Percentiles rank a stretch among this genome's conserved stretches.
These are phyloP conservation scores for Ilex aquifolium DNA, from an alignment of 257 asterid species.

Conservation along the genomic window DNA sequence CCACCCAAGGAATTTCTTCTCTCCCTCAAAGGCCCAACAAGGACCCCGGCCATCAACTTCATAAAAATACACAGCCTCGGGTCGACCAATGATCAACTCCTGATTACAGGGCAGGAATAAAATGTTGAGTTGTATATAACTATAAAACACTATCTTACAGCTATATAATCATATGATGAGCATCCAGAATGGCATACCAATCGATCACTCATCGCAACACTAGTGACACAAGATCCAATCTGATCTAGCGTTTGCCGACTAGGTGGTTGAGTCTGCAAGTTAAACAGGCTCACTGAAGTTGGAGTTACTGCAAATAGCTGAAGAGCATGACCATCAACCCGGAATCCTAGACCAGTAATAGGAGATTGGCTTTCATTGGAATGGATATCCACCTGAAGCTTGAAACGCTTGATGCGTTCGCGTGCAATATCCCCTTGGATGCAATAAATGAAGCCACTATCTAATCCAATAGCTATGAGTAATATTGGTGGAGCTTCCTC, in stretches of 20 bases:
- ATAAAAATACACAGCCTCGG: slow-evolving; percentile 90
- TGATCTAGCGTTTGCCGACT: slow-evolving; percentile 70
- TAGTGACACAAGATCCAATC: slow-evolving; percentile 72
- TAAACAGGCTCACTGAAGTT: slow-evolving; percentile 78
- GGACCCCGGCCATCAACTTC: slow-evolving; percentile 99
- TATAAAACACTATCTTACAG: background rate
- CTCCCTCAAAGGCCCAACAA: slow-evolving; percentile 99
- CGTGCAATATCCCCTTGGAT: slow-evolving; percentile 98
- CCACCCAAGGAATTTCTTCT: slow-evolving; percentile 83
- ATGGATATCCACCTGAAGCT: slow-evolving; percentile 60
- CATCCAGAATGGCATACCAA: slow-evolving; percentile 32
- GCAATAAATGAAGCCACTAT: slow-evolving; percentile 85
- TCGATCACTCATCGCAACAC: slow-evolving; percentile 90
- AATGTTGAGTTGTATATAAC: no score
- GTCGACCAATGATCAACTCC: slow-evolving; percentile 93
- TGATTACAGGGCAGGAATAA: slow-evolving; percentile 16
- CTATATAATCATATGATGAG: background rate
- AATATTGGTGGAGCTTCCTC: slow-evolving; percentile 97
- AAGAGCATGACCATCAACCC: slow-evolving; percentile 81
- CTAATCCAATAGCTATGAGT: slow-evolving; percentile 85
- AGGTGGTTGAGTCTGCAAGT: slow-evolving; percentile 61
- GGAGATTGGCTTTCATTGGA: slow-evolving; percentile 40
- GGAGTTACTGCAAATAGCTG: slow-evolving; percentile 87
- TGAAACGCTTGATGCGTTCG: slow-evolving; percentile 86
- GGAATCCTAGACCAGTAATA: slow-evolving; percentile 76